Percentiles rank a stretch among this genome's conserved stretches.
phyloP scores from a whole-genome alignment of 2,329 filamentous ascomycete species.

The Rhynchosporium secalis region DNA sequence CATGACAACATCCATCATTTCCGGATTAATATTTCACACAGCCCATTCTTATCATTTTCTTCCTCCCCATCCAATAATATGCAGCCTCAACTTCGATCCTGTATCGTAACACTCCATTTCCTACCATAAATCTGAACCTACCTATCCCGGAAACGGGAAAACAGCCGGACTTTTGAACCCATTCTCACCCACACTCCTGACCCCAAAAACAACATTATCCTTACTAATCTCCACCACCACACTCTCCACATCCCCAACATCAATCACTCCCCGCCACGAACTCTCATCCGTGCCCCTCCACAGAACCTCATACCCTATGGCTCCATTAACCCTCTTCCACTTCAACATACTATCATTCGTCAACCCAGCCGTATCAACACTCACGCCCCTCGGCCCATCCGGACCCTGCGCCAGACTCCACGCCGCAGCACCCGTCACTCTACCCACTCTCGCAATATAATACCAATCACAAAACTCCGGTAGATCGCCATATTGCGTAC shows the following conservation, averaged over 20 bases:
- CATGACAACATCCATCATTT: too few species aligned
- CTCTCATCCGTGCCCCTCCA: conserved; percentile 53
- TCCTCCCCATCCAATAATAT: too few species aligned
- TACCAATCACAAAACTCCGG: conserved; percentile 58
- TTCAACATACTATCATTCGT: conserved; percentile 52
- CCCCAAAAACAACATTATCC: conserved; percentile 59
- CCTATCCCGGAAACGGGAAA: conserved; percentile 22
- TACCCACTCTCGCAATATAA: conserved; percentile 53
- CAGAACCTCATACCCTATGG: conserved; percentile 55
- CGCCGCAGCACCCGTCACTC: conserved; percentile 55
- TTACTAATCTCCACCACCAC: conserved; percentile 53
- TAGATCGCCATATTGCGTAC: conserved; percentile 55
- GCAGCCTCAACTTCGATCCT: too few species aligned
- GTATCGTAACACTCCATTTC: too few species aligned
- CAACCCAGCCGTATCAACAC: conserved; percentile 47
- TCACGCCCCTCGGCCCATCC: conserved; percentile 50
- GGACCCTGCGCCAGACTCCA: conserved; percentile 56
- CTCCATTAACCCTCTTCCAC: conserved; percentile 48
- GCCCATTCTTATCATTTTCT: too few species aligned
- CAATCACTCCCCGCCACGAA: conserved; percentile 50
- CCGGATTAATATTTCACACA: too few species aligned
- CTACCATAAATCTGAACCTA: too few species aligned
- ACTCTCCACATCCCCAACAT: conserved; percentile 49
- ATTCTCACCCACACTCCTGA: conserved; percentile 51
- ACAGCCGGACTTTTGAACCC: conserved; percentile 51